Percentiles rank a stretch among this genome's conserved stretches.
These are phyloP conservation scores for Dalbergia cultrata DNA, from an alignment of 306 rosid genomes.

Conservation along the genomic window DNA sequence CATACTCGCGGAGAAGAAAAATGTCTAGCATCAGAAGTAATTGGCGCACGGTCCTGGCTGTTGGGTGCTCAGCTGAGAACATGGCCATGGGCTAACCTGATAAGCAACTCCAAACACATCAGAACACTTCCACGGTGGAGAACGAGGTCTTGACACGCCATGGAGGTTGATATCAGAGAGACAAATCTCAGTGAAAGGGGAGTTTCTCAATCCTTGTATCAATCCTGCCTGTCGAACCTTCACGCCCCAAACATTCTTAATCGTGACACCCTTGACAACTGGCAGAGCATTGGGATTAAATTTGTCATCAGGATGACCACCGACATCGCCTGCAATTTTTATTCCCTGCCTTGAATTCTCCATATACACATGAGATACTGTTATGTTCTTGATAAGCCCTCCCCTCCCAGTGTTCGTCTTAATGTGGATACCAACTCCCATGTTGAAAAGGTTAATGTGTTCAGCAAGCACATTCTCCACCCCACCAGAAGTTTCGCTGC, in stretches of 20 bases:
- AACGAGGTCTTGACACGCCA: conserved; percentile 50
- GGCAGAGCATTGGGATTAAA: conserved; percentile 84
- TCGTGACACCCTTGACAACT: conserved; percentile 66
- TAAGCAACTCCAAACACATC: conserved; percentile 70
- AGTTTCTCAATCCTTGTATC: conserved; percentile 65
- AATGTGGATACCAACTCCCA: conserved; percentile 77
- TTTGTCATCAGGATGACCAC: conserved; percentile 81
- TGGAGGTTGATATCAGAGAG: conserved; percentile 74
- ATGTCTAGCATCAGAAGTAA: conserved; percentile 34
- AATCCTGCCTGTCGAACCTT: conserved; percentile 84
- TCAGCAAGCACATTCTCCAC: conserved; percentile 72
- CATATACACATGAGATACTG: conserved; percentile 63
- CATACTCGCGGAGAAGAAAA: too few relatives aligned
- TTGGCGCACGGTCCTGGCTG: conserved; percentile 57
- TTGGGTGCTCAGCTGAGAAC: conserved; percentile 58
- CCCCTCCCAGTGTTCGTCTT: conserved; percentile 89
- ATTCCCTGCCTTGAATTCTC: conserved; percentile 75
- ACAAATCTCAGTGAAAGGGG: conserved; percentile 85
- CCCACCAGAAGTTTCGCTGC: conserved; percentile 88
- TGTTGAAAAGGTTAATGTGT: conserved; percentile 64
- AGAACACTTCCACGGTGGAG: conserved; percentile 82
- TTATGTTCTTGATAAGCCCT: conserved; percentile 76
- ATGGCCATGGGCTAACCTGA: conserved; percentile 79
- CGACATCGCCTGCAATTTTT: conserved; percentile 80
- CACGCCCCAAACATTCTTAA: conserved; percentile 77